Conservation (phyloP, 2,329 filamentous ascomycete species). For the Cladosporium sphaerospermum region DNA sequence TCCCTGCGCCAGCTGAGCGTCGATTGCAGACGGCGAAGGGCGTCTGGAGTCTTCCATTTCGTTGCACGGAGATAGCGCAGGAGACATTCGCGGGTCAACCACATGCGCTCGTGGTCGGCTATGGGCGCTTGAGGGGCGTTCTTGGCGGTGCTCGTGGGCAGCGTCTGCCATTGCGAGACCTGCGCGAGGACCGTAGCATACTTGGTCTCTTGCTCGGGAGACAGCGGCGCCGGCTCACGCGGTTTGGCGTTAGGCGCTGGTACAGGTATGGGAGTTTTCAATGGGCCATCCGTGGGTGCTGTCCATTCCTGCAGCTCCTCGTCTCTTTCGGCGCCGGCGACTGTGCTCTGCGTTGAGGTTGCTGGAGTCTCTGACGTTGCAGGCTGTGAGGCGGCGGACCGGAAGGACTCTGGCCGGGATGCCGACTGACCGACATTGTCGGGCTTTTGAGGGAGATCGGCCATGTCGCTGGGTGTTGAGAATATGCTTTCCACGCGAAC, state of each 20-base stretch:
- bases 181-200: slow-evolving; percentile 70
- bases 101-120: slow-evolving; percentile 75
- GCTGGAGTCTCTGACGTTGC: slow-evolving; percentile 19
- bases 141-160: slow-evolving; percentile 59
- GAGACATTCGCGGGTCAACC: slow-evolving; percentile 86
- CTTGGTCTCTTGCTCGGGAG: slow-evolving; percentile 70
- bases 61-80: slow-evolving; percentile 88
- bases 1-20: slow-evolving; percentile 86
- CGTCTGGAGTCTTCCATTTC: slow-evolving; percentile 75
- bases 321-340: slow-evolving; percentile 16
- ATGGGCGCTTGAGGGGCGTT: slow-evolving; percentile 56
- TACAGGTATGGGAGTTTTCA: slow-evolving; percentile 28
- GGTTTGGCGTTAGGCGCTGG: slow-evolving; percentile 50
- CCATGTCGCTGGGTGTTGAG: not conserved
- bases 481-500: slow-evolving; percentile 5
- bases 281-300: slow-evolving; percentile 23
- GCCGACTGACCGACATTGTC: slow-evolving; percentile 2
- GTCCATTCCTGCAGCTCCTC: slow-evolving; percentile 18
- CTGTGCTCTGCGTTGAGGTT: slow-evolving; percentile 19
- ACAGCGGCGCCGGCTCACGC: slow-evolving; percentile 54
- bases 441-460: not conserved
- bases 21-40: slow-evolving; percentile 69
- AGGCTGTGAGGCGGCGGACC: slow-evolving; percentile 16
- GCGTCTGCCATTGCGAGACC: slow-evolving; percentile 63
- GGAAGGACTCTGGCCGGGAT: slow-evolving; percentile 22